phyloP scores from a whole-genome alignment of 176 grass and related monocot species.

The Phragmites australis region DNA sequence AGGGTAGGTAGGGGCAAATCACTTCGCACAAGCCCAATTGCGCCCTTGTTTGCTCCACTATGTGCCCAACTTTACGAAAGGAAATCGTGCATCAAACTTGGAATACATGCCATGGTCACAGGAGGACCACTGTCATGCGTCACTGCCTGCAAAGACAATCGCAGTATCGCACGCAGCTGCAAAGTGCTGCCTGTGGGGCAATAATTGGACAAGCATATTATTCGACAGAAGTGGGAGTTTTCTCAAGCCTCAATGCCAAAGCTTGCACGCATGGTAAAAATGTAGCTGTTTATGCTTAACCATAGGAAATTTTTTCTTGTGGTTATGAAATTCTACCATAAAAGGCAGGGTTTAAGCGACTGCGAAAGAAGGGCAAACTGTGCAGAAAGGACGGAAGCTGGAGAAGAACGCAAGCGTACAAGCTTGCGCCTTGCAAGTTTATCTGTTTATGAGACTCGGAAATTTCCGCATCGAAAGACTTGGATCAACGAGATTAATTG shows the following conservation, averaged over 20 bases:
- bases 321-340: background rate
- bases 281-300: background rate
- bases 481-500: background rate
- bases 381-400: background rate
- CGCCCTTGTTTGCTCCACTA: slow-evolving; percentile 18
- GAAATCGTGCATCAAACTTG: background rate
- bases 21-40: background rate
- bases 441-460: background rate
- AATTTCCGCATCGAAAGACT: background rate
- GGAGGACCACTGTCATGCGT: background rate
- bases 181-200: background rate
- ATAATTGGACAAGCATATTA: background rate
- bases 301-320: background rate
- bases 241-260: background rate
- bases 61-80: background rate
- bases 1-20: slow-evolving; percentile 11
- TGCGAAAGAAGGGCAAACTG: background rate
- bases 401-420: background rate
- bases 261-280: background rate
- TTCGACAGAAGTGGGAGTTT: background rate
- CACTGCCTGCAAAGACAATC: background rate
- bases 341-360: background rate
- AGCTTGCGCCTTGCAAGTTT: background rate
- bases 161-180: background rate
- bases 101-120: background rate